Conservation (phyloP, 2,329 filamentous ascomycete genomes). For the Botrytis pseudocinerea region DNA sequence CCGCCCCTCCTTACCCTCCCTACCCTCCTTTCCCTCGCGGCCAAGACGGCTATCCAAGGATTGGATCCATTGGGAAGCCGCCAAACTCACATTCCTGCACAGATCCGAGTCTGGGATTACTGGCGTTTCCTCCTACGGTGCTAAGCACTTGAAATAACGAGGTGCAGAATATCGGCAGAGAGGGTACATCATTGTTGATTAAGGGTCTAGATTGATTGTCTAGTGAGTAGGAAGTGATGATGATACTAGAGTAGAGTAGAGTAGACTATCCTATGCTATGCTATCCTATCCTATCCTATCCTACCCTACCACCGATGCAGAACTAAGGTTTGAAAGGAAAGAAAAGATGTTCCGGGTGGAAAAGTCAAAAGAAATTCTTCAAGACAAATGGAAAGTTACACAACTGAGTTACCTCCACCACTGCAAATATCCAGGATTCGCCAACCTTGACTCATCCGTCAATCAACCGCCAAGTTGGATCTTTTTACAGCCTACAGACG, state of each 20-base stretch:
- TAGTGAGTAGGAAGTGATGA: not conserved
- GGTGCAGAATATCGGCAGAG: not conserved
- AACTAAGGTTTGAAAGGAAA: not conserved
- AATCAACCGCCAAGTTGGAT: not conserved
- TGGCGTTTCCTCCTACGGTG: not conserved
- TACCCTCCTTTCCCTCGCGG: not conserved
- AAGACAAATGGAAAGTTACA: not conserved
- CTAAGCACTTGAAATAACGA: not conserved
- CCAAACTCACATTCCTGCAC: not conserved
- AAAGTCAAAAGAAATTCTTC: not conserved
- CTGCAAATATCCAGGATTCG: not conserved
- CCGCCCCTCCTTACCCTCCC: not conserved
- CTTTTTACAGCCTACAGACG: not conserved
- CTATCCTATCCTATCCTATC: not conserved
- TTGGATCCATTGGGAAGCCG: not conserved
- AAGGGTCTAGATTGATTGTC: not conserved
- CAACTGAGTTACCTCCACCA: too few relatives aligned
- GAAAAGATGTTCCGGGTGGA: not conserved
- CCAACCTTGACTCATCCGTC: not conserved
- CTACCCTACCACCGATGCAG: too few relatives aligned
- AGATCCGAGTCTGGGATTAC: conserved; percentile 13
- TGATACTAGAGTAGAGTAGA: too few relatives aligned
- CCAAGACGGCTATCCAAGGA: conserved; percentile 1
- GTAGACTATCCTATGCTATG: too few relatives aligned
- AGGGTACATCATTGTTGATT: not conserved